These are phyloP conservation scores for Rubroboletus satanas DNA, from an alignment of 768 basidiomycete species.

Conservation along the genomic window DNA sequence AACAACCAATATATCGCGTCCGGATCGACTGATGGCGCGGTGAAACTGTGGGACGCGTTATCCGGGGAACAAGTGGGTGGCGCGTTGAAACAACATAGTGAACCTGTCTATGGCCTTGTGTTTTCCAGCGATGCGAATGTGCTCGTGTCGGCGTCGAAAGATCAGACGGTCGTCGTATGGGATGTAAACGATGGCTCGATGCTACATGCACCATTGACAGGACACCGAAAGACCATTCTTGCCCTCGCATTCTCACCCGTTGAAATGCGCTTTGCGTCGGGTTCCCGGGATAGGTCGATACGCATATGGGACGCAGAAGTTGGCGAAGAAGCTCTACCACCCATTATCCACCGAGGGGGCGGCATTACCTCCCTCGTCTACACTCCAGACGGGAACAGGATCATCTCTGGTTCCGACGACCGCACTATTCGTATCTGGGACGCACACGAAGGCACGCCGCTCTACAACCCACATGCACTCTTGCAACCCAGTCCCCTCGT, in stretches of 20 bases:
- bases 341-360: slow-evolving; percentile 18
- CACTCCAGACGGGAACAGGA: slow-evolving; percentile 26
- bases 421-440: slow-evolving; percentile 30
- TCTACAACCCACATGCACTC: slow-evolving; percentile 10
- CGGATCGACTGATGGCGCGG: slow-evolving; percentile 17
- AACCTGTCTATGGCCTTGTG: slow-evolving; percentile 23
- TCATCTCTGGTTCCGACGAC: slow-evolving; percentile 32
- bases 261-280: slow-evolving; percentile 27
- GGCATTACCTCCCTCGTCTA: slow-evolving; percentile 26
- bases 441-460: slow-evolving; percentile 14
- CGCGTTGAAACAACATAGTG: slow-evolving; percentile 19
- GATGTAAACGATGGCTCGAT: slow-evolving; percentile 13
- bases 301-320: slow-evolving; percentile 26
- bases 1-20: slow-evolving; percentile 25
- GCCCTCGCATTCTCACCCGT: slow-evolving; percentile 29
- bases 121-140: slow-evolving; percentile 28
- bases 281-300: slow-evolving; percentile 29
- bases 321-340: slow-evolving; percentile 15
- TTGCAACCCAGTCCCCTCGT: slow-evolving; percentile 10
- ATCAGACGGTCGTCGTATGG: slow-evolving; percentile 29
- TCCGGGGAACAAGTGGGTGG: slow-evolving; percentile 20
- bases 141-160: slow-evolving; percentile 26
- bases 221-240: slow-evolving; percentile 26
- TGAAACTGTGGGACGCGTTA: slow-evolving; percentile 26
- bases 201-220: slow-evolving; percentile 15